Evolutionary conservation across 805 yeast species (phyloP).

Genomic region (Nadsonia fulvescens): DNA sequence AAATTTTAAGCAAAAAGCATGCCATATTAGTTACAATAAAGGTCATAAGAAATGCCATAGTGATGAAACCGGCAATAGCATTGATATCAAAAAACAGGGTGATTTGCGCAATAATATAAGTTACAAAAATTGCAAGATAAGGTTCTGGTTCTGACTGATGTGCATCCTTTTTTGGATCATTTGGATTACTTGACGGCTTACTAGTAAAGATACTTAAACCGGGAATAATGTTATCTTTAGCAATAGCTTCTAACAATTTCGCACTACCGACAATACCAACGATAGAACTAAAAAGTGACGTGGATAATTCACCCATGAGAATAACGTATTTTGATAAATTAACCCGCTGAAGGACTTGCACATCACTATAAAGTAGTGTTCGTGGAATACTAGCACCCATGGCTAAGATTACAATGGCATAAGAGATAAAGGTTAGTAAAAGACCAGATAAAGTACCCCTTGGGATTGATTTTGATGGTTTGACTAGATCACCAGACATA

Average conservation of each 20-base stretch:
- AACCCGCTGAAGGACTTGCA: constrained; percentile 71
- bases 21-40: constrained; percentile 89
- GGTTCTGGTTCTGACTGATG: too few species aligned
- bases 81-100: constrained; percentile 83
- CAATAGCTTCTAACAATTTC: constrained; percentile 74
- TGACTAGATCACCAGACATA: constrained; percentile 84
- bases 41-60: constrained; percentile 95
- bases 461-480: constrained; percentile 82
- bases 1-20: constrained; percentile 69
- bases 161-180: too few species aligned
- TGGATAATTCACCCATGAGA: constrained; percentile 77
- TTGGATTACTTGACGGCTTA: too few species aligned
- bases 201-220: too few species aligned
- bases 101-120: constrained; percentile 71
- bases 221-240: constrained; percentile 78
- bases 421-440: constrained; percentile 55
- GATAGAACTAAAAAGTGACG: constrained; percentile 79
- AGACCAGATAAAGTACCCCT: constrained; percentile 84
- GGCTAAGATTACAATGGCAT: constrained; percentile 62
- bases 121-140: constrained; percentile 43
- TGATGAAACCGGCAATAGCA: constrained; percentile 83
- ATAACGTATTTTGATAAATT: constrained; percentile 51
- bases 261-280: constrained; percentile 97
- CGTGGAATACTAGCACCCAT: constrained; percentile 74
- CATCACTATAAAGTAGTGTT: constrained; percentile 53